A percentile compares a stretch with the other conserved stretches of the same genome.
phyloP scores from a whole-genome alignment of 352 stramenopile species.

The Phytophthora macrochlamydospora region DNA sequence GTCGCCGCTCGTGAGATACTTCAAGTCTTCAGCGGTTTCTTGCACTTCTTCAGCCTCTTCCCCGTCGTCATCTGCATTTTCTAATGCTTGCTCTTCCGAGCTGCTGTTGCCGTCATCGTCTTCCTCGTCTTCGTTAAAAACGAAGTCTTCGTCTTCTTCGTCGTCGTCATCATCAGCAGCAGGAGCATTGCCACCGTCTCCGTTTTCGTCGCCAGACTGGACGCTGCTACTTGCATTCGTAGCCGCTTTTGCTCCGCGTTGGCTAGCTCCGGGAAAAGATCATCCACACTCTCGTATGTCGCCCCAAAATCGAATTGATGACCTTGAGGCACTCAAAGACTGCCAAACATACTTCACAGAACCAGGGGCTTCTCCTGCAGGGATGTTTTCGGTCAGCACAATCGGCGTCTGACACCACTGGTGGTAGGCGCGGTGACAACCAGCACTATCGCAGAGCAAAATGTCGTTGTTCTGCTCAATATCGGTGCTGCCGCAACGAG shows the following conservation, averaged over 20 bases:
- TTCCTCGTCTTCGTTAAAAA: constrained; percentile 35
- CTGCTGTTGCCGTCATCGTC: constrained; percentile 25
- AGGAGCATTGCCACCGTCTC: constrained; percentile 12
- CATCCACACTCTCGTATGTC: constrained; percentile 62
- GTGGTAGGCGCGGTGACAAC: constrained; percentile 82
- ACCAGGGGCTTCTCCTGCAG: constrained; percentile 71
- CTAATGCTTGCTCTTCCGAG: constrained; percentile 12
- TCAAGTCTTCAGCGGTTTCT: constrained; percentile 49
- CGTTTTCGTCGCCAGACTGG: constrained; percentile 30
- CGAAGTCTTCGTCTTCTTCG: constrained; percentile 60
- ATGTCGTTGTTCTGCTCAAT: constrained; percentile 83
- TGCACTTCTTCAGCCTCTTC: constrained; percentile 35
- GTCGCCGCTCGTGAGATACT: constrained; percentile 53
- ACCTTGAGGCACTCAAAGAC: constrained; percentile 81
- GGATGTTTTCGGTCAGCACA: constrained; percentile 66
- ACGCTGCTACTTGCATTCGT: constrained; percentile 17
- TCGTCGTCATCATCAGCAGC: constrained; percentile 48
- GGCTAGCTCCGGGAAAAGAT: constrained; percentile 56
- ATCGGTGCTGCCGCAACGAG: constrained; percentile 67
- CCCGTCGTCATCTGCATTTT: constrained; percentile 9
- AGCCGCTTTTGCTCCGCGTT: constrained; percentile 35
- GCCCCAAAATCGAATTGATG: constrained; percentile 82
- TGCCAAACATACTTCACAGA: constrained; percentile 77
- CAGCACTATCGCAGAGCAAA: constrained; percentile 76
- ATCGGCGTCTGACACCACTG: constrained; percentile 74